Base-by-base conservation (phyloP, 208 protist species). In the Crithidia mellificae region DNA sequence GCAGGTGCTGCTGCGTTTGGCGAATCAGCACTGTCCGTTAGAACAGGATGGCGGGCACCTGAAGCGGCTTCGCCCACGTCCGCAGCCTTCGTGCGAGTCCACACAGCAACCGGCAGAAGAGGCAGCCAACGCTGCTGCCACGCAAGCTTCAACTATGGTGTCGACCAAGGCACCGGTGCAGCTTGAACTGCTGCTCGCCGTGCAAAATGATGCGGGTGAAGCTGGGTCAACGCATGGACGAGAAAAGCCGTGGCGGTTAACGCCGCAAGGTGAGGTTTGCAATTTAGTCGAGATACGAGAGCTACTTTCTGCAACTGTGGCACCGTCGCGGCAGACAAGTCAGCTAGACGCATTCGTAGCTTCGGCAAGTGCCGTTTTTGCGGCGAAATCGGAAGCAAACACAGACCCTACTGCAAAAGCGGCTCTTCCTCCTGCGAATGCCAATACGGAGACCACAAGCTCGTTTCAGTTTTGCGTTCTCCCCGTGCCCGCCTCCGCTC, bases 21-120 rank as follows among this genome's bases (percentile, higher is more conserved):
- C 84, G 19, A 94, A 94, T 57, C 46, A 78, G 24, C 54, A 66
- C 20, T 84, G 85, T 41, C 89, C 89, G 0, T 54, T 94, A 0
- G 57, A 70, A 41, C 29, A 49, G 32, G 9, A 27, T 2, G 69
- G 69, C 14, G 62, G 66, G 11, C 90, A 95, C 58, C 64, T 95
- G 63, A 93, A 93, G 67, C 87, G 90, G 1, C 88, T 95, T 49
- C 87, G 90, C 3, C 66, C 59, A 6, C 71, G 68, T 0, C 59
- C 6, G 27, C 22, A 36, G 14, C 11, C 2, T 5, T 20, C 27
- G 27, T 15, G 4, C 8, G 17, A 6, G 15, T 46, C 17, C n/a
- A 12, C 50, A 8, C 11, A 5, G 34, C 34, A 5, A 38, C 7
- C 34, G 5, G 34, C 34, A 38, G 7, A 38, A 38, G n/a, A n/a